Percentiles rank a stretch among this genome's conserved stretches.
Evolutionary conservation across 441 rosid species (phyloP).

Genomic region (Populus hybrid): DNA sequence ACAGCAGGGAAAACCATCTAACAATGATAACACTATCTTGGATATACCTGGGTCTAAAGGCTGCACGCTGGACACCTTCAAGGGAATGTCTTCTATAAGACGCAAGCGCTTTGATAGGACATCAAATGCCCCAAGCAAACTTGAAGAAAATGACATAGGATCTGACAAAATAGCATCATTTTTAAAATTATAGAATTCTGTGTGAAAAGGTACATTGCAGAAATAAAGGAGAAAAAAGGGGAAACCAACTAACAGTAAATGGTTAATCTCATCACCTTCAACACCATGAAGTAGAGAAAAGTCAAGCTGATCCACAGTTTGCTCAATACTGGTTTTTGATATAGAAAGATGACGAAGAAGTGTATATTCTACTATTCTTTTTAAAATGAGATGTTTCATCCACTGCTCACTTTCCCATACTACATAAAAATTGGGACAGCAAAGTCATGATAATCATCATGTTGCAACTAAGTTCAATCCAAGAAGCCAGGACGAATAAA

Average conservation of each 20-base stretch:
- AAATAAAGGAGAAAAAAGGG: background rate
- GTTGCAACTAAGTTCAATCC: slow-evolving; percentile 10
- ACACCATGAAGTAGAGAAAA: slow-evolving; percentile 67
- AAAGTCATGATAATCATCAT: slow-evolving; percentile 22
- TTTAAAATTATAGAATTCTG: background rate
- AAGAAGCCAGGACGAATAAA: slow-evolving; percentile 18
- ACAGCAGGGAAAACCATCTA: background rate
- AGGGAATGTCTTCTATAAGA: slow-evolving; percentile 68
- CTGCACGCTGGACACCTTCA: slow-evolving; percentile 79
- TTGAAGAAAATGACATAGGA: slow-evolving; percentile 59
- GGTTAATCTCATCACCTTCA: slow-evolving; percentile 44
- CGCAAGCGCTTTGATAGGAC: slow-evolving; percentile 71
- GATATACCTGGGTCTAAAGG: slow-evolving; percentile 76
- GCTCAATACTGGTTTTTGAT: slow-evolving; percentile 47
- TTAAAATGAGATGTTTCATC: slow-evolving; percentile 76
- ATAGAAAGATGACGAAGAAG: slow-evolving; percentile 66
- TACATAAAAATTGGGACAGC: slow-evolving; percentile 25
- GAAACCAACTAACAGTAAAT: slow-evolving; percentile 11
- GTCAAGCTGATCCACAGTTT: slow-evolving; percentile 87
- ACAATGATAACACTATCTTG: background rate
- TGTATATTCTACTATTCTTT: slow-evolving; percentile 61
- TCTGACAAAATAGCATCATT: slow-evolving; percentile 41
- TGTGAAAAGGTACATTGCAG: background rate
- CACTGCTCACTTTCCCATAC: slow-evolving; percentile 85
- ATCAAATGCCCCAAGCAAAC: slow-evolving; percentile 60